Evolutionary conservation across 1,284 basidiomycete genomes (phyloP), one percentile per base, ranked within the genome.

Genomic region (Cryptococcus sp.): DNA sequence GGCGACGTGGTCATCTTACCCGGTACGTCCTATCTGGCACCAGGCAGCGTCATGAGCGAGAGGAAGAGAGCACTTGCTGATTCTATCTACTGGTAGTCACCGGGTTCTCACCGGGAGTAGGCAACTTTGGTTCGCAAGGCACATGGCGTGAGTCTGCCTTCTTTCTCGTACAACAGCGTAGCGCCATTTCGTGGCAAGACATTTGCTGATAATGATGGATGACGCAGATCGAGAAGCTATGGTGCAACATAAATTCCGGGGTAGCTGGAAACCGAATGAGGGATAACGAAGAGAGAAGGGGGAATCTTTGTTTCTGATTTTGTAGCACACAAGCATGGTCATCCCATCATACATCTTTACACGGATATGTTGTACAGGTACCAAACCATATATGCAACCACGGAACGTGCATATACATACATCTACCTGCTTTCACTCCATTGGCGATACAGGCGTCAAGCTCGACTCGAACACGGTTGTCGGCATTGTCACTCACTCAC

Each of bases 21-120:
- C 11, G 66, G 68, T 70, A 50, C 50, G 66, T 60, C 23, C 13
- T 20, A 6, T 3, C 4, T 25, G 17, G 22, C 5, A 25, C 20
- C 10, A 48, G 16, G n/a, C 27, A n/a, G 17, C 17, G 17, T 35
- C 13, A 2, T 35, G 30, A 35, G 30, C 30, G 30, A 8, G 10
- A 30, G 38, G 41, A 42, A 5, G 41, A n/a, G 39, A 35, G 20
- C 13, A n/a, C 22, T 11, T 25, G 39, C 49, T 50, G 30, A 38
- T 39, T 27, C 49, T 19, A n/a, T 10, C 27, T 22, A 16, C 42
- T 54, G 25, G 49, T 49, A 61, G 77, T 79, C 3, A 79, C 77
- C 5, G 79, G 79, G 1, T 80, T 80, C 64, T 72, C 68, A 13
- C 79, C 79, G 0, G 79, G 77, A 8, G 76, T 80, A 6, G 74